Percentiles rank a stretch among this genome's conserved stretches.
Conservation (phyloP, 2,329 filamentous ascomycete genomes). For the Alternaria viburni region DNA sequence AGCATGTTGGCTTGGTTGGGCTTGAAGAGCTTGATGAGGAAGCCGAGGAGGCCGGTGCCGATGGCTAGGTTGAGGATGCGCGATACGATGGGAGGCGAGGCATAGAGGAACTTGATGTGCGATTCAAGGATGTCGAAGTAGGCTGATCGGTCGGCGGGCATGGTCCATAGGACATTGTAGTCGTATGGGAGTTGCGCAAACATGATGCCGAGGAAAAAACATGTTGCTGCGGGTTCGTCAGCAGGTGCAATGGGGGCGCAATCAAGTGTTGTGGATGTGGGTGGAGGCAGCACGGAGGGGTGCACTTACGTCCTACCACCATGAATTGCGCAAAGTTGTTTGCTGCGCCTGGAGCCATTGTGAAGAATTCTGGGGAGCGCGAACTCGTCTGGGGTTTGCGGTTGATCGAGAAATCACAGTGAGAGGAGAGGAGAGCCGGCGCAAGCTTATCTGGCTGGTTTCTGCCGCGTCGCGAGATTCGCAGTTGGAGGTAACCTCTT, state of each 20-base stretch:
- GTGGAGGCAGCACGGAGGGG: slow-evolving; percentile 12
- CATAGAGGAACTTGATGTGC: slow-evolving; percentile 90
- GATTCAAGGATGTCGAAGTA: slow-evolving; percentile 88
- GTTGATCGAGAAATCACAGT: slow-evolving; percentile 5
- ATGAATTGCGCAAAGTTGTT: slow-evolving; percentile 92
- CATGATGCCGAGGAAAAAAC: slow-evolving; percentile 97
- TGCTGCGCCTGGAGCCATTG: slow-evolving; percentile 34
- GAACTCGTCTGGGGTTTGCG: slow-evolving; percentile 12
- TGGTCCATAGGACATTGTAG: slow-evolving; percentile 84
- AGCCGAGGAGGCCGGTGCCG: slow-evolving; percentile 82
- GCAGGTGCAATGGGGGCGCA: slow-evolving; percentile 3
- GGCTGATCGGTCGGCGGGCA: slow-evolving; percentile 65
- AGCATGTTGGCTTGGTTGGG: slow-evolving; percentile 94
- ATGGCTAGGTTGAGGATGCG: slow-evolving; percentile 95
- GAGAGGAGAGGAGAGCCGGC: slow-evolving; percentile 21
- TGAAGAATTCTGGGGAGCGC: not conserved
- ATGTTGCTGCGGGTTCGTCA: slow-evolving; percentile 61
- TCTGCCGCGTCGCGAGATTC: slow-evolving; percentile 20
- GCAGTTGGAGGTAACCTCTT: slow-evolving; percentile 31
- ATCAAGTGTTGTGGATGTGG: slow-evolving; percentile 3
- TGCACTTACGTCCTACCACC: slow-evolving; percentile 85
- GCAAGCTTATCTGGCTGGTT: slow-evolving; percentile 33
- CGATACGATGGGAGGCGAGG: slow-evolving; percentile 86
- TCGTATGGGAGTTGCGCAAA: slow-evolving; percentile 97
- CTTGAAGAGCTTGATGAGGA: slow-evolving; percentile 93